Evolutionary conservation across 306 rosid genomes (phyloP), one percentile per base, ranked within the genome.

Genomic region (Ziziphus jujuba): DNA sequence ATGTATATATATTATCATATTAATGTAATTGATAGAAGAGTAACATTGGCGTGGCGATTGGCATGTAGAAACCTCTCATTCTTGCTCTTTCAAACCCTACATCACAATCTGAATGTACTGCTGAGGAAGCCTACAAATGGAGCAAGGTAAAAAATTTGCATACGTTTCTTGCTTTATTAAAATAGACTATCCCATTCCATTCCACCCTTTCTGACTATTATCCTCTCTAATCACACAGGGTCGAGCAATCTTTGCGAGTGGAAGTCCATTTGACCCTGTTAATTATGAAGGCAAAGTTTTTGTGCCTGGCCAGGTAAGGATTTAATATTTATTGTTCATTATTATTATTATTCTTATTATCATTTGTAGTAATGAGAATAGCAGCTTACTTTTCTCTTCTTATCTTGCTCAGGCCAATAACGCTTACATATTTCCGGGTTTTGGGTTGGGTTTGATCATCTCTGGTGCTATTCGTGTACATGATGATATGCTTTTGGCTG

Each of bases 41-140:
- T 72, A 22, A 69, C 47, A 61, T 10, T 69, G 65, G 72, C 64
- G 14, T 36, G 48, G 56, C 72, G 65, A 72, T 72, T 83, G 65
- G 61, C 71, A 35, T 86, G 87, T 47, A 93, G 98, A 93, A 88
- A 90, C 98, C 98, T 11, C 90, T 93, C 59, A 93, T 93, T 77
- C 91, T 93, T 56, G 90, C 98, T 66, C 97, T 93, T 75, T 93
- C 98, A 56, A 90, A 93, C 70, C 98, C 98, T 49, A 93, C 98
- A 16, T 90, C 98, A 38, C 98, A 93, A 70, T 85, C 98, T 40
- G 97, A 93, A 86, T 93, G 98, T 76, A 93, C 98, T 14, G 98
- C 98, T 9, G 96, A 90, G 80, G 97, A 93, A 79, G 98, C 98
- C 53, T 93, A 93, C 69, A 67, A 95, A 77, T 93, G 98, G 98